Base-by-base conservation (phyloP, 129 eudicot species). In the Logfia minima region DNA sequence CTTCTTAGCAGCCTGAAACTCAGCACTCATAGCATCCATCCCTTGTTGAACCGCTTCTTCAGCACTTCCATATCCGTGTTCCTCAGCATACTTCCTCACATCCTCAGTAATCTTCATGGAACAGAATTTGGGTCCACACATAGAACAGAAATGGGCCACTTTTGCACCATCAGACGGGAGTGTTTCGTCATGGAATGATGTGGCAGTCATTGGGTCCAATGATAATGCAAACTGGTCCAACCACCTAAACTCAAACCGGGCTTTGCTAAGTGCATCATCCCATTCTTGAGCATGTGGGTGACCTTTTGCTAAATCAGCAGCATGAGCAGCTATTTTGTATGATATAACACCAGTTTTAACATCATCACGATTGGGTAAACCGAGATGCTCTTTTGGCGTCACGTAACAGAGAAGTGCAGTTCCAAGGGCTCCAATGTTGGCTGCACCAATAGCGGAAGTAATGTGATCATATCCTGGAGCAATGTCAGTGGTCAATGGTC, bases 381-480 rank as follows among this genome's bases (percentile, higher is more conserved):
- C 99, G 8, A 95, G 97, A 77, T 95, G 97, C 69, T 95, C 99
- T 74, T 95, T 95, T 29, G 99, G 99, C 1, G 99, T 95, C 45
- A 95, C 97, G 51, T 95, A 95, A 68, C 99, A 95, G 6, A 95
- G 87, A 34, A 95, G 97, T 16, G 99, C 97, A 23, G 99, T 95
- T 66, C 99, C 99, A 1, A 95, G 96, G 70, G 99, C 97, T 1
- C 99, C 97, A 29, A 95, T 95, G 75, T 91, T 95, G 80, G 99
- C 99, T 8, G 99, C 99, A 23, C 99, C 99, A 23, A 95, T 95
- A 65, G 99, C 99, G 32, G 99, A 95, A 60, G 99, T 95, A 22
- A 95, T 95, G 84, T 95, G 99, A 64, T 95, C 99, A 59, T 91
- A 95, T 34, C 99, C 99, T 53, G 99, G 99, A 17, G 99, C 99